Conservation (phyloP, 257 asterid genomes). For the Rehmannia glutinosa region DNA sequence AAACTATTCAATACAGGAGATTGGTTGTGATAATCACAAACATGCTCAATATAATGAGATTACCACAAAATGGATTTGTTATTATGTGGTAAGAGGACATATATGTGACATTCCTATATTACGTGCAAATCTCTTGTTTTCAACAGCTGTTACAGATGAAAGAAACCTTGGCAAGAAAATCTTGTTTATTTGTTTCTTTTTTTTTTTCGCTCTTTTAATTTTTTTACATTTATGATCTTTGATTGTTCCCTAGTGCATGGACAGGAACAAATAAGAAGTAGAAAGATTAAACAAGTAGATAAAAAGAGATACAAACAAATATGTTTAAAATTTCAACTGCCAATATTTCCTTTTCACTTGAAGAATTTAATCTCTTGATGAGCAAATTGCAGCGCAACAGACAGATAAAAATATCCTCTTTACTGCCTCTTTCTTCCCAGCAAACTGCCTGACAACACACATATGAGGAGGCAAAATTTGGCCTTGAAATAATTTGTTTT, state of each 20-base stretch:
- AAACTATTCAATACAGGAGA: too few species aligned
- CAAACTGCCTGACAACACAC: conserved; percentile 39
- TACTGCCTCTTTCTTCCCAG: conserved; percentile 52
- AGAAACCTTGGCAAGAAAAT: not conserved
- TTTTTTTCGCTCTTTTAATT: not conserved
- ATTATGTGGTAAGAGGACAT: too few species aligned
- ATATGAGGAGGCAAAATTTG: not conserved
- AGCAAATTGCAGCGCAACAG: conserved; percentile 21
- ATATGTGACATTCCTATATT: too few species aligned
- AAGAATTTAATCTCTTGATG: conserved; percentile 21
- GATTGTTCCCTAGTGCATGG: conserved; percentile 67
- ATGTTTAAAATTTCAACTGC: conserved; percentile 35
- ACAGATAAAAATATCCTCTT: conserved; percentile 21
- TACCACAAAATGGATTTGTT: too few species aligned
- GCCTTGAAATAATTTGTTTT: too few species aligned
- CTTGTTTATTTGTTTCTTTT: not conserved
- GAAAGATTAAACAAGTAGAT: conserved; percentile 28
- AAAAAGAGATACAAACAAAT: conserved; percentile 30
- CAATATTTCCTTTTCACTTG: conserved; percentile 21
- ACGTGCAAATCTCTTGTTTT: too few species aligned
- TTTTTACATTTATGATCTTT: conserved; percentile 33
- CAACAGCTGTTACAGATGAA: too few species aligned
- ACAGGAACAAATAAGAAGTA: conserved; percentile 42
- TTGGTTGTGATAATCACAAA: too few species aligned
- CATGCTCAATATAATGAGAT: too few species aligned